Evolutionary conservation across 176 grass and related monocot genomes (phyloP).

Genomic region (Aegilops tauschii): DNA sequence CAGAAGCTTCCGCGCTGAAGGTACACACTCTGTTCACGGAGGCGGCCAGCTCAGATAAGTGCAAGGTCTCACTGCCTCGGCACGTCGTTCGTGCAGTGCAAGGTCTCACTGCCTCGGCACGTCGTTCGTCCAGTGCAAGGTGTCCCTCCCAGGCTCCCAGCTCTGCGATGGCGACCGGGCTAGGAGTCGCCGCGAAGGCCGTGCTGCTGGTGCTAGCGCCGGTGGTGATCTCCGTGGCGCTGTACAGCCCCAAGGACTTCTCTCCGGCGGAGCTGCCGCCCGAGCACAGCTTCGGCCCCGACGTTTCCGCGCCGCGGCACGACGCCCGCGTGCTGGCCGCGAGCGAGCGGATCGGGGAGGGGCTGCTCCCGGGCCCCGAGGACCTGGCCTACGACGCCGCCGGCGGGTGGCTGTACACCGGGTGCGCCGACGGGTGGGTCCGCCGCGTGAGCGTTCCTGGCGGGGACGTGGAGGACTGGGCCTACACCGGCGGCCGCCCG

Average conservation of each 20-base stretch:
- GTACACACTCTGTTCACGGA: background rate
- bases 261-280: constrained; percentile 48
- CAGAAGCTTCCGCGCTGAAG: background rate
- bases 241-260: constrained; percentile 50
- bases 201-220: constrained; percentile 41
- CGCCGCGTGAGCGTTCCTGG: constrained; percentile 40
- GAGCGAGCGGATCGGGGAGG: constrained; percentile 66
- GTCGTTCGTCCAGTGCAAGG: background rate
- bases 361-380: constrained; percentile 60
- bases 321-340: constrained; percentile 26
- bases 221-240: constrained; percentile 24
- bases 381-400: constrained; percentile 64
- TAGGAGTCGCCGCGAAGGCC: constrained; percentile 14
- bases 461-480: constrained; percentile 69
- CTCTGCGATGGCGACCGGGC: constrained; percentile 1
- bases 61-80: background rate
- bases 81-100: background rate
- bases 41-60: background rate
- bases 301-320: constrained; percentile 35
- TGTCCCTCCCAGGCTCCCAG: background rate
- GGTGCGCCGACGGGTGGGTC: constrained; percentile 78
- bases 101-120: background rate
- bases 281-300: constrained; percentile 40
- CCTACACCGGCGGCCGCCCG: constrained; percentile 53
- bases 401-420: constrained; percentile 56